Conservation (phyloP, 2,329 filamentous ascomycete species). For the Didymella lethalis region DNA sequence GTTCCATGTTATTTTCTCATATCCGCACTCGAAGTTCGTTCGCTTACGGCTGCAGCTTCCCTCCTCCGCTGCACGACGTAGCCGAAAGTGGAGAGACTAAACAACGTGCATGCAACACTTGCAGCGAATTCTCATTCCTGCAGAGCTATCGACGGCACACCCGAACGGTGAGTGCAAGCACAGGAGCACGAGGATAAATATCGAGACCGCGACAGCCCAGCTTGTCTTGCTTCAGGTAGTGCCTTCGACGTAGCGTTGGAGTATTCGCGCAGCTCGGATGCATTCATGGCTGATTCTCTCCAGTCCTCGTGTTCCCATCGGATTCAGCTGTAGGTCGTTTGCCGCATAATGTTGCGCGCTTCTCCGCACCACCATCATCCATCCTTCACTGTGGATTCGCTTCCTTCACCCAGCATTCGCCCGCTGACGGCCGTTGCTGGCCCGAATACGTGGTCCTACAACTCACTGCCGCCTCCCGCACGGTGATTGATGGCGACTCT, state of each 20-base stretch:
- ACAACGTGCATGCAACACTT: slow-evolving; percentile 17
- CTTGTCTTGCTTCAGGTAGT: slow-evolving; percentile 12
- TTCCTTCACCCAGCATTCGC: neutral
- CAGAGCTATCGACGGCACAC: slow-evolving; percentile 7
- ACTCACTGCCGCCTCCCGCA: neutral
- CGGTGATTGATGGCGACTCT: slow-evolving; percentile 2
- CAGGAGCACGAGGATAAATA: slow-evolving; percentile 19
- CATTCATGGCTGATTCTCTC: slow-evolving; percentile 5
- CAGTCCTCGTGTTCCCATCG: slow-evolving; percentile 12
- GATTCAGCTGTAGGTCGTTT: slow-evolving; percentile 4
- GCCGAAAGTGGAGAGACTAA: slow-evolving; percentile 10
- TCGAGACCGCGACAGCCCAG: slow-evolving; percentile 1
- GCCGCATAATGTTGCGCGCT: slow-evolving; percentile 16
- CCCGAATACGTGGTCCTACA: slow-evolving; percentile 6
- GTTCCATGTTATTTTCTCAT: slow-evolving; percentile 2
- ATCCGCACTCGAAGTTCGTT: slow-evolving; percentile 3
- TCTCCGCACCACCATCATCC: slow-evolving; percentile 15
- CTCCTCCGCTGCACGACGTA: slow-evolving; percentile 19
- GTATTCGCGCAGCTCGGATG: slow-evolving; percentile 16
- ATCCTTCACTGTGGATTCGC: neutral
- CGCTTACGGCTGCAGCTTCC: slow-evolving; percentile 13
- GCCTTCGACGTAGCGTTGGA: slow-evolving; percentile 5
- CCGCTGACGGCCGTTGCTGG: neutral
- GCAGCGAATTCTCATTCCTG: slow-evolving; percentile 22
- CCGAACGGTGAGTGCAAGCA: slow-evolving; percentile 8